phyloP scores from a whole-genome alignment of 257 asterid species.

The Mentha longifolia region DNA sequence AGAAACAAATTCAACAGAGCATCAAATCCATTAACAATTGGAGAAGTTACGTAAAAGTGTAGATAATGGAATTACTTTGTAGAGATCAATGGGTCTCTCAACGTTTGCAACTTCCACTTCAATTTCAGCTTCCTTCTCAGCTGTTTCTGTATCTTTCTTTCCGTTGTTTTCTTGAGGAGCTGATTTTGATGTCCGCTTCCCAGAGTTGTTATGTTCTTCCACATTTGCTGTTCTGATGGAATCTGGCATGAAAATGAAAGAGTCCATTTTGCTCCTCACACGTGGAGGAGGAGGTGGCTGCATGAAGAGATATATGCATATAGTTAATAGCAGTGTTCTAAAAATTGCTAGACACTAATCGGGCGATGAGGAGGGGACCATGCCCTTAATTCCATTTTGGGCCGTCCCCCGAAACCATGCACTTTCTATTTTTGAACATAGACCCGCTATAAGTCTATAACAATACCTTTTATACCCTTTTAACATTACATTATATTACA shows the following conservation, averaged over 20 bases:
- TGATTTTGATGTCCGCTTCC: conserved; percentile 36
- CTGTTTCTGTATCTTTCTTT: conserved; percentile 41
- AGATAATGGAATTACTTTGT: conserved; percentile 60
- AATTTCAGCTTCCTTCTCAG: conserved; percentile 48
- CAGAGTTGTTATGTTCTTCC: conserved; percentile 40
- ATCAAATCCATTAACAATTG: neutral
- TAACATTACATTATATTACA: no score
- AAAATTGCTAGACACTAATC: no score
- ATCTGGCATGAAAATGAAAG: conserved; percentile 78
- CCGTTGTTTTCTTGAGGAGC: conserved; percentile 37
- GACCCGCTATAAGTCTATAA: no score
- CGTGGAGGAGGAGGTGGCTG: conserved; percentile 96
- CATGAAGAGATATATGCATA: conserved; percentile 27
- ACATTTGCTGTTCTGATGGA: conserved; percentile 46
- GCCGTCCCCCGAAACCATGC: no score
- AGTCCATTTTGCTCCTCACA: conserved; percentile 83
- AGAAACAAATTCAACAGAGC: conserved; percentile 7
- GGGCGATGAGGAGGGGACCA: no score
- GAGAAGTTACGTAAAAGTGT: neutral
- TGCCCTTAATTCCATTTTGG: no score
- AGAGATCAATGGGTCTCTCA: conserved; percentile 94
- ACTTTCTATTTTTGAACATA: no score
- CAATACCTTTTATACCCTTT: no score
- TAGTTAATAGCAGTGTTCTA: neutral
- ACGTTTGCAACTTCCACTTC: conserved; percentile 69